A percentile compares a stretch with the other conserved stretches of the same genome.
Conservation (phyloP, 2,329 filamentous ascomycete species). For the Penicillium sp. region DNA sequence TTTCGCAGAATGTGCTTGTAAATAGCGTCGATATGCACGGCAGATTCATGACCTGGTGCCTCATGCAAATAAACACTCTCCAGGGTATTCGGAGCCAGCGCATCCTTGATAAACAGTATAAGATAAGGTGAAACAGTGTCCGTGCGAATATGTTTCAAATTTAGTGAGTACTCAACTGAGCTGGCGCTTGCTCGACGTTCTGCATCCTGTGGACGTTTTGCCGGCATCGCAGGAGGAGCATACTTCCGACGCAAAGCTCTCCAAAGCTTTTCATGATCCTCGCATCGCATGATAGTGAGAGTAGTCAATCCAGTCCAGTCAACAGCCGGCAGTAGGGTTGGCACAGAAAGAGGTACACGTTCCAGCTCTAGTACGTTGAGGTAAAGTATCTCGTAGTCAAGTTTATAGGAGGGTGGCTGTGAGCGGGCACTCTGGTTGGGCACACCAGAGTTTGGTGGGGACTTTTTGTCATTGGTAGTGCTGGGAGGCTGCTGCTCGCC, state of each 20-base stretch:
- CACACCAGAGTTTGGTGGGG: neutral
- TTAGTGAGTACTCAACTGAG: constrained; percentile 57
- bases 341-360: constrained; percentile 68
- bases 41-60: constrained; percentile 52
- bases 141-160: constrained; percentile 71
- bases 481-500: neutral
- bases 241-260: constrained; percentile 65
- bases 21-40: constrained; percentile 66
- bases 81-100: constrained; percentile 73
- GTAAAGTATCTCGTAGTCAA: constrained; percentile 49
- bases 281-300: constrained; percentile 71
- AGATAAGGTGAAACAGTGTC: constrained; percentile 68
- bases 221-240: constrained; percentile 40
- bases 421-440: constrained; percentile 1
- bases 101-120: constrained; percentile 72
- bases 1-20: constrained; percentile 67
- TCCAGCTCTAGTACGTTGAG: constrained; percentile 74
- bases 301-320: constrained; percentile 72
- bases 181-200: constrained; percentile 2
- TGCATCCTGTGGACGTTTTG: constrained; percentile 8
- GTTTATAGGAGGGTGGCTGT: constrained; percentile 8
- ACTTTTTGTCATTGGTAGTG: neutral
- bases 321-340: constrained; percentile 66
- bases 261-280: constrained; percentile 72
- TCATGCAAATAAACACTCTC: constrained; percentile 77